phyloP scores from a whole-genome alignment of 2,329 filamentous ascomycete species.

The Xylariaceae sp. region DNA sequence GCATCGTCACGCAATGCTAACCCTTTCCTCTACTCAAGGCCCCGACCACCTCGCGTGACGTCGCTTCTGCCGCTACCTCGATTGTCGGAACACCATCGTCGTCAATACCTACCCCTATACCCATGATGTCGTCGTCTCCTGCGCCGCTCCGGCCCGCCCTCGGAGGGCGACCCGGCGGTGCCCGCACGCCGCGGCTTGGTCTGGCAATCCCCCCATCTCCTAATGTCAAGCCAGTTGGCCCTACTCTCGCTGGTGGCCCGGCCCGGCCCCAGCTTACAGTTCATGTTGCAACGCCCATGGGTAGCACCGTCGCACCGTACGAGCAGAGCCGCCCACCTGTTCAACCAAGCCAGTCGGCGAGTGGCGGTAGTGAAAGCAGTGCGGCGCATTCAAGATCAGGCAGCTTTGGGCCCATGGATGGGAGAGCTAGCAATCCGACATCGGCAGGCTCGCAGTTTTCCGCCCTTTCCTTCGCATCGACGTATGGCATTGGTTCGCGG shows the following conservation, averaged over 20 bases:
- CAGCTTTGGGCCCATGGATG: conserved; percentile 74
- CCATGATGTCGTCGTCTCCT: conserved; percentile 68
- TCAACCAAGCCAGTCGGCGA: conserved; percentile 60
- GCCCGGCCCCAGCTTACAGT: conserved; percentile 65
- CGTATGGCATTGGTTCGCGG: conserved; percentile 62
- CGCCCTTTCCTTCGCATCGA: conserved; percentile 71
- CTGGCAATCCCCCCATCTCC: conserved; percentile 87
- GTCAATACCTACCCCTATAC: conserved; percentile 31
- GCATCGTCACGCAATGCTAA: conserved; percentile 26
- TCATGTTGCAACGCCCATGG: conserved; percentile 83
- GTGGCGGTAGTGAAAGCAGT: conserved; percentile 74
- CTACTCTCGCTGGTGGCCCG: conserved; percentile 38
- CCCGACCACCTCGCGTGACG: conserved; percentile 22
- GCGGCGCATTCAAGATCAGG: conserved; percentile 74
- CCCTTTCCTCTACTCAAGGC: conserved; percentile 21
- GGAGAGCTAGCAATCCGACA: conserved; percentile 71
- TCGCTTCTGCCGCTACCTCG: conserved; percentile 14
- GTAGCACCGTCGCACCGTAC: conserved; percentile 67
- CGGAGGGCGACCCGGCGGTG: conserved; percentile 57
- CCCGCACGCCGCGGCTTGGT: conserved; percentile 70
- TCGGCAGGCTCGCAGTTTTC: conserved; percentile 87
- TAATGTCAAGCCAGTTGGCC: conserved; percentile 69
- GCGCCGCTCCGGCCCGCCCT: conserved; percentile 80
- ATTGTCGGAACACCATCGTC: conserved; percentile 21
- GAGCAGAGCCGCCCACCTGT: conserved; percentile 52